Conservation (phyloP, 2,329 filamentous ascomycete genomes). For the Massarina eburnea region DNA sequence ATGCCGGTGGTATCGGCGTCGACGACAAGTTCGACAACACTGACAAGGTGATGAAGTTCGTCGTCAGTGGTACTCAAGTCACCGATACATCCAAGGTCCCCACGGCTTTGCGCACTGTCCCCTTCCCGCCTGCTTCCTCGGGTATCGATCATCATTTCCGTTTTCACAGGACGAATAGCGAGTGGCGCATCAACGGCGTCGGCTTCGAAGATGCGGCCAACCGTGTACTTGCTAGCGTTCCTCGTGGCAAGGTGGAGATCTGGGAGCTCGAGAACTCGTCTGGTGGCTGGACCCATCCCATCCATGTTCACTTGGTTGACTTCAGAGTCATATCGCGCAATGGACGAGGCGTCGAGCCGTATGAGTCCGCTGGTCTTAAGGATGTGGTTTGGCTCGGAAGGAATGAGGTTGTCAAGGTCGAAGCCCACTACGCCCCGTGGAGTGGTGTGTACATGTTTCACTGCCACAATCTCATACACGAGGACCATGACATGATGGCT, state of each 20-base stretch:
- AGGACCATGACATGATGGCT: slow-evolving; percentile 49
- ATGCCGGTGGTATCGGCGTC: slow-evolving; percentile 25
- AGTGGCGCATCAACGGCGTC: slow-evolving; percentile 33
- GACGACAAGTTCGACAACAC: slow-evolving; percentile 35
- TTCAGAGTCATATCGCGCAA: slow-evolving; percentile 55
- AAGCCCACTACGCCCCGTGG: slow-evolving; percentile 33
- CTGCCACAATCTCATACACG: slow-evolving; percentile 49
- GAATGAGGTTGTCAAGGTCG: slow-evolving; percentile 44
- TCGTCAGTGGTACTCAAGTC: slow-evolving; percentile 19
- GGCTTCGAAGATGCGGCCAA: slow-evolving; percentile 27
- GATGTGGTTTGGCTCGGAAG: slow-evolving; percentile 58
- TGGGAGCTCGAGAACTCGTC: slow-evolving; percentile 48
- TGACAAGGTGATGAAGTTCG: slow-evolving; percentile 39
- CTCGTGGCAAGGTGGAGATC: slow-evolving; percentile 34
- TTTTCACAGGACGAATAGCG: slow-evolving; percentile 28
- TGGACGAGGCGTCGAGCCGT: slow-evolving; percentile 46
- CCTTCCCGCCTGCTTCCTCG: slow-evolving; percentile 26
- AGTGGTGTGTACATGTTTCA: slow-evolving; percentile 55
- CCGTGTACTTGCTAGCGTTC: slow-evolving; percentile 34
- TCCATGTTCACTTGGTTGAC: slow-evolving; percentile 60
- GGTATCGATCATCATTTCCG: slow-evolving; percentile 33
- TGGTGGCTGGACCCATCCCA: slow-evolving; percentile 56
- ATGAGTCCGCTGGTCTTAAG: slow-evolving; percentile 58
- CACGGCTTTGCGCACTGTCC: slow-evolving; percentile 23
- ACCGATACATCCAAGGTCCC: slow-evolving; percentile 17